Evolutionary conservation across 2,329 filamentous ascomycete genomes (phyloP), one percentile per base, ranked within the genome.

Genomic region (Aspergillus candidus): DNA sequence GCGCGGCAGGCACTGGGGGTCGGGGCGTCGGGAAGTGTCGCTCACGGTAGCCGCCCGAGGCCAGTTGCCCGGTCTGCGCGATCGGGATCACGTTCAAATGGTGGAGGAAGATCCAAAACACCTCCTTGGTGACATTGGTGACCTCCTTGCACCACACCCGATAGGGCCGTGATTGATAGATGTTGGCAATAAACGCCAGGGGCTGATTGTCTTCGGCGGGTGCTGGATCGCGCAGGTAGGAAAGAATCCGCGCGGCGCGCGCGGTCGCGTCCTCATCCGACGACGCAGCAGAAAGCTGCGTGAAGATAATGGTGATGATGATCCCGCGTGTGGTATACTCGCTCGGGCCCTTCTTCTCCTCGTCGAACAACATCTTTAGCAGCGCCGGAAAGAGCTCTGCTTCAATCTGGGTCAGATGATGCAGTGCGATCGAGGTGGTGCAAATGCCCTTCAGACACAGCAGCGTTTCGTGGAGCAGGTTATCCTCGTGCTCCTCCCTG

Each of bases 71-170:
- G 17, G 60, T 52, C 37, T 67, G 58, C 41, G 60, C 49, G 43
- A 69, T 55, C 29, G 88, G 77, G 32, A 97, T 78, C 36, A 96
- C 83, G 58, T 97, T 97, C 46, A 94, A 75, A 55, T 94, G 86
- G 67, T 97, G 91, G 42, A 97, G 76, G 71, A 97, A 98, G 62
- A 97, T 97, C 91, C 91, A 98, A 64, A 98, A 98, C 22, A 97
- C 91, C 65, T 98, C 91, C 66, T 96, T 96, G 34, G 90, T 95
- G 38, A 97, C 91, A 57, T 86, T 90, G 47, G 84, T 83, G 13
- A 91, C 82, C 68, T 98, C 93, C 66, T 90, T 93, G 69, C 84
- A 88, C 91, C 91, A 98, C 3, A 94, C 79, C 30, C 88, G 85
- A 66, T 96, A 98, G 1, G 91, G 91, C 0, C 91, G 80, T 39